phyloP scores from a whole-genome alignment of 148 eudicot genomes.

The Spergularia bocconei region DNA sequence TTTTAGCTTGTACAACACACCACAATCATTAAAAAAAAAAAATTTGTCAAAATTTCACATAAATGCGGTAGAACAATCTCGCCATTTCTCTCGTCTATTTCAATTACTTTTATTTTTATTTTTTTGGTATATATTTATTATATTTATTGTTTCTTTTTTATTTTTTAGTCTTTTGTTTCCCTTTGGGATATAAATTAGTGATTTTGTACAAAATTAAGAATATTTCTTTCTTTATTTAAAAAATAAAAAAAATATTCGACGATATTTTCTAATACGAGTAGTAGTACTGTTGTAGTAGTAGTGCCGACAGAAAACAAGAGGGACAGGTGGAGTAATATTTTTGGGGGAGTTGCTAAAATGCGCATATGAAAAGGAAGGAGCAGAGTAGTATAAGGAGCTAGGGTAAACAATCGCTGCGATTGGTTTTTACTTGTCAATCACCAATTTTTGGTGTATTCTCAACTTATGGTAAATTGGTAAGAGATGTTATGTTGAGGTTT shows the following conservation, averaged over 20 bases:
- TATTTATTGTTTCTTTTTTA: neutral
- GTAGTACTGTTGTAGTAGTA: neutral
- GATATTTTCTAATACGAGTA: neutral
- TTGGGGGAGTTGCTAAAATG: neutral
- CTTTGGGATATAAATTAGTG: slow-evolving; percentile 6
- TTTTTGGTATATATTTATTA: slow-evolving; percentile 2
- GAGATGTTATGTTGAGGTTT: too few species aligned
- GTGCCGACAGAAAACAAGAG: slow-evolving; percentile 8
- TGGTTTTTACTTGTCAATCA: too few species aligned
- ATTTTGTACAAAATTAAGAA: slow-evolving; percentile 13
- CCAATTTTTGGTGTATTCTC: too few species aligned
- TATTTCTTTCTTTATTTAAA: neutral
- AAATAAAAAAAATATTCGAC: neutral
- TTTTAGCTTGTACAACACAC: slow-evolving; percentile 9
- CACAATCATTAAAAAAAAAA: too few species aligned
- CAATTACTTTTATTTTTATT: neutral
- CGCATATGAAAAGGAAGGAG: neutral
- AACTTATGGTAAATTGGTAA: too few species aligned
- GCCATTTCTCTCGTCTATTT: neutral
- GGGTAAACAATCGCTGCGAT: neutral
- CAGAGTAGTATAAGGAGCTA: neutral
- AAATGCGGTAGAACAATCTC: slow-evolving; percentile 16
- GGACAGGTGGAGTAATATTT: neutral
- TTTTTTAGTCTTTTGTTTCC: neutral
- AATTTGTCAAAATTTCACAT: neutral